These are phyloP conservation scores for Quercus phellos DNA, from an alignment of 331 rosid species.

Conservation along the genomic window DNA sequence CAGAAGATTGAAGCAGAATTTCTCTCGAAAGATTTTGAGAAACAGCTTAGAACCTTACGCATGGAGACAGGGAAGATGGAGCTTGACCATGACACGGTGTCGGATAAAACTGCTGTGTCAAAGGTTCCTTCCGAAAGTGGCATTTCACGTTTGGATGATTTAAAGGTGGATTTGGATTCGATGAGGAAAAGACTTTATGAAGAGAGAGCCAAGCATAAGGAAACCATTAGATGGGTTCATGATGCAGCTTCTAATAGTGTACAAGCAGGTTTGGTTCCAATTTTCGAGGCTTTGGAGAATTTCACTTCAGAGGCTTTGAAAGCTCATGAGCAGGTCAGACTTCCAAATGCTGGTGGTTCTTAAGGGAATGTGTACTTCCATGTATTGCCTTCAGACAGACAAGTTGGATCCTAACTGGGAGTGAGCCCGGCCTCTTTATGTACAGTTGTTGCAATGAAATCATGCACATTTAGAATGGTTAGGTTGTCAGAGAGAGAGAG, in stretches of 20 bases:
- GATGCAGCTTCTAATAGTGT: slow-evolving; percentile 75
- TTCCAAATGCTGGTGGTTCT: slow-evolving; percentile 27
- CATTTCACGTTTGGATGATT: slow-evolving; percentile 78
- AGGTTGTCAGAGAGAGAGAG: slow-evolving; percentile 12
- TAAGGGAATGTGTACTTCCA: slow-evolving; percentile 16
- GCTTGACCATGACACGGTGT: slow-evolving; percentile 41
- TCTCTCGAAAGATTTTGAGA: slow-evolving; percentile 73
- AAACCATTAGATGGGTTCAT: slow-evolving; percentile 65
- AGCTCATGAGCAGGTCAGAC: slow-evolving; percentile 83
- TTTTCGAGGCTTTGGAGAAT: slow-evolving; percentile 71
- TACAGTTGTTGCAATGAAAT: slow-evolving; percentile 1
- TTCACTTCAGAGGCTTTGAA: slow-evolving; percentile 78
- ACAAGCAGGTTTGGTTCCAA: slow-evolving; percentile 83
- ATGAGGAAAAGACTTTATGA: slow-evolving; percentile 67
- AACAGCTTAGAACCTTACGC: slow-evolving; percentile 56
- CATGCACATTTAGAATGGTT: slow-evolving; percentile 20
- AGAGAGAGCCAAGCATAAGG: slow-evolving; percentile 75
- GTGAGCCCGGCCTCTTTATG: slow-evolving; percentile 4
- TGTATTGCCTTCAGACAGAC: background rate
- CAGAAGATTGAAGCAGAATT: slow-evolving; percentile 75
- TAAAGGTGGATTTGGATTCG: slow-evolving; percentile 81
- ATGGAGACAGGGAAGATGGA: slow-evolving; percentile 43
- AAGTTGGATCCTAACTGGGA: background rate
- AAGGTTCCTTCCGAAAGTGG: slow-evolving; percentile 59
- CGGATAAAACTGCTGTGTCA: slow-evolving; percentile 42